Evolutionary conservation across 345 rosid species (phyloP).

Genomic region (Arabis hirsuta): DNA sequence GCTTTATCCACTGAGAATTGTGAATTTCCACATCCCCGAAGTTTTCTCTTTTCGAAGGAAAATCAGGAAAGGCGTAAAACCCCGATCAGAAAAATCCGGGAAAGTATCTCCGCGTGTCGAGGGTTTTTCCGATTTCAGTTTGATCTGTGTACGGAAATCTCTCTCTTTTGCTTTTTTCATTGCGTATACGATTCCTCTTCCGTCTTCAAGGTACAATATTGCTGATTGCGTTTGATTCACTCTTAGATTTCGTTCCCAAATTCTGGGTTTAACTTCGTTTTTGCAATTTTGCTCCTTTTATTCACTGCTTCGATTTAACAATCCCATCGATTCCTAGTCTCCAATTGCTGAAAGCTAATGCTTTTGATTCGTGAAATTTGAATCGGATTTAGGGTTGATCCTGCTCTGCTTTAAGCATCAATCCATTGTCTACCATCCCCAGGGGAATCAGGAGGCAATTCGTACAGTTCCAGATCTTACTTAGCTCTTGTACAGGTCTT

Average conservation of each 20-base stretch:
- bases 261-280: constrained; percentile 5
- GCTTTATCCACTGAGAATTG: constrained; percentile 31
- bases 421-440: too few relatives aligned
- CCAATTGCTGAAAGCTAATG: constrained; percentile 10
- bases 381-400: constrained; percentile 22
- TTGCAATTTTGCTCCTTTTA: not conserved
- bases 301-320: constrained; percentile 19
- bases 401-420: constrained; percentile 12
- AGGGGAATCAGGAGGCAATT: not conserved
- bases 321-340: not conserved
- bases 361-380: constrained; percentile 1
- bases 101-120: not conserved
- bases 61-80: constrained; percentile 27
- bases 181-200: constrained; percentile 29
- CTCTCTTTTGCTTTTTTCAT: constrained; percentile 12
- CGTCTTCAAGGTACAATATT: constrained; percentile 24
- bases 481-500: constrained; percentile 29
- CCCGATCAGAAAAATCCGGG: constrained; percentile 20
- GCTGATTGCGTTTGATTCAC: constrained; percentile 13
- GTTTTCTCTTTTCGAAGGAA: not conserved
- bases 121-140: constrained; percentile 28
- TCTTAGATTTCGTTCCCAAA: constrained; percentile 18
- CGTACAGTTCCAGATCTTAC: constrained; percentile 3
- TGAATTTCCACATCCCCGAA: constrained; percentile 22
- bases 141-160: constrained; percentile 10